Conservation (phyloP, 164 flowering plant genomes). For the Piper longum region DNA sequence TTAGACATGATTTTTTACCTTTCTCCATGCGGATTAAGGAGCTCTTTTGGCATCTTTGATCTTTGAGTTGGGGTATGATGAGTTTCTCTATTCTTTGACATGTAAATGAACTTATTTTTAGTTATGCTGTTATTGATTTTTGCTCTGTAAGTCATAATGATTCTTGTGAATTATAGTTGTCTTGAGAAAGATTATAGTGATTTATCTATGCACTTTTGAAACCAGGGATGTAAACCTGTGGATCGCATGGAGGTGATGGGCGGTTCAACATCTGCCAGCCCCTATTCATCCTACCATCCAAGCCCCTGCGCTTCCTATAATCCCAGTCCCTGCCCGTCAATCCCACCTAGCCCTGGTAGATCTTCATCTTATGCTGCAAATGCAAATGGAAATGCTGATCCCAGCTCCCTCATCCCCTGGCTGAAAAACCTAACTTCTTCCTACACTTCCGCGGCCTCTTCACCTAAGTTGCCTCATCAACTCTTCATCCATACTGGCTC, state of each 20-base stretch:
- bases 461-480: constrained; percentile 53
- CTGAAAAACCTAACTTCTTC: constrained; percentile 79
- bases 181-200: too few relatives aligned
- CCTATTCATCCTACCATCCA: constrained; percentile 66
- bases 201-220: background rate
- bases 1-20: too few relatives aligned
- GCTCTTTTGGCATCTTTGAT: too few relatives aligned
- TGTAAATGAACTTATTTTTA: too few relatives aligned
- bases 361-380: constrained; percentile 34
- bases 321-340: constrained; percentile 65
- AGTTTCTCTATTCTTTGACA: too few relatives aligned
- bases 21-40: too few relatives aligned
- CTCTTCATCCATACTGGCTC: constrained; percentile 61
- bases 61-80: too few relatives aligned
- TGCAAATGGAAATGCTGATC: constrained; percentile 24
- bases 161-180: too few relatives aligned
- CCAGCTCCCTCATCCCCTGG: constrained; percentile 87
- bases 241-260: constrained; percentile 11
- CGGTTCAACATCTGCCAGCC: constrained; percentile 52
- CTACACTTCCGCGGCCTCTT: constrained; percentile 27
- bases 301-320: constrained; percentile 68
- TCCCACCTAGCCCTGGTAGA: constrained; percentile 47
- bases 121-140: too few relatives aligned
- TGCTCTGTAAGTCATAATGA: too few relatives aligned
- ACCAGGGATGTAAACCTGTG: constrained; percentile 10